These are phyloP conservation scores for Corymbia maculata DNA, from an alignment of 345 rosid genomes.

Conservation along the genomic window DNA sequence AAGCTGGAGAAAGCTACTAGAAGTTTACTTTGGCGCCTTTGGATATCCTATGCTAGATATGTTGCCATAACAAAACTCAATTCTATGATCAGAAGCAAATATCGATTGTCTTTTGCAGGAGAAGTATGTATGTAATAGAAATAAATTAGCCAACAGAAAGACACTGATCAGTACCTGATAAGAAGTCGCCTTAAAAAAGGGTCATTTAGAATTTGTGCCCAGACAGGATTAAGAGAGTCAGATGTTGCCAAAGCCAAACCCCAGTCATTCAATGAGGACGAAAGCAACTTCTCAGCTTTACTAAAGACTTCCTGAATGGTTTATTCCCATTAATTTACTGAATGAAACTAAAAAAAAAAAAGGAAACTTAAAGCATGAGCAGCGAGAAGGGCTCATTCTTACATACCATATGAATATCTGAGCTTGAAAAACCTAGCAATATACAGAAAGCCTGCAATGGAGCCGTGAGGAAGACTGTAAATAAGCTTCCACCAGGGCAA, in stretches of 20 bases:
- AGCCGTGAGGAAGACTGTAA: slow-evolving; percentile 79
- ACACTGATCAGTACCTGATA: slow-evolving; percentile 43
- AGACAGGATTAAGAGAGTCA: slow-evolving; percentile 71
- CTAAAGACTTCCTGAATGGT: slow-evolving; percentile 42
- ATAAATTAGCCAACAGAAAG: not conserved
- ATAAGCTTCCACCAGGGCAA: slow-evolving; percentile 62
- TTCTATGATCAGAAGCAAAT: not conserved
- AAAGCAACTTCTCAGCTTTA: slow-evolving; percentile 65
- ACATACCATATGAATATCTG: slow-evolving; percentile 72
- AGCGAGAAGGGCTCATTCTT: not conserved
- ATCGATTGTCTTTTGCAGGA: not conserved
- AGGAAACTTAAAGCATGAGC: not conserved
- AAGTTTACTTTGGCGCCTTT: not conserved
- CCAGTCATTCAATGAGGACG: slow-evolving; percentile 70
- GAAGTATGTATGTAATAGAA: not conserved
- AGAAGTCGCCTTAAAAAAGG: slow-evolving; percentile 84
- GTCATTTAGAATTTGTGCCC: slow-evolving; percentile 83
- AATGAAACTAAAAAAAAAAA: not conserved
- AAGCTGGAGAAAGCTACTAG: not conserved
- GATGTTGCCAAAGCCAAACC: slow-evolving; percentile 62
- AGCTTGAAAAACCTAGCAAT: slow-evolving; percentile 58
- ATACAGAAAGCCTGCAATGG: slow-evolving; percentile 87
- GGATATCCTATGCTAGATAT: not conserved
- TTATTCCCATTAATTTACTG: not conserved
- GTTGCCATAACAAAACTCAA: not conserved